phyloP scores from a whole-genome alignment of 208 protist genomes.

The Acanthamoeba lenticulata region DNA sequence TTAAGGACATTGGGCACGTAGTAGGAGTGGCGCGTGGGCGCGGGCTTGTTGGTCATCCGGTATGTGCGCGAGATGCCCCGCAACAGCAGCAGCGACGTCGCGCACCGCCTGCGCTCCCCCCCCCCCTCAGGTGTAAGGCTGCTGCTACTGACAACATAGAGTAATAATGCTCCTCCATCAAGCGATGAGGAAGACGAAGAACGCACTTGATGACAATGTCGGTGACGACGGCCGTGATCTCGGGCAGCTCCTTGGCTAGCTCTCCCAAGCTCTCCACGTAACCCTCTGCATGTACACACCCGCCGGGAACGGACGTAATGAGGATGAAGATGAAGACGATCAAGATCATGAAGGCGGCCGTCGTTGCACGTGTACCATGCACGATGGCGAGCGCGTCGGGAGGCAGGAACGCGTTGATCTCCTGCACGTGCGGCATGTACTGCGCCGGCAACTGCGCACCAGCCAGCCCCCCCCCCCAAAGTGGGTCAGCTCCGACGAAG shows the following conservation, averaged over 20 bases:
- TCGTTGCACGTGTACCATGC: background rate
- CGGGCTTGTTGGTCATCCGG: conserved; percentile 59
- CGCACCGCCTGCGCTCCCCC: background rate
- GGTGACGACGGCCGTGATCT: background rate
- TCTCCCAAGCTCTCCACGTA: conserved; percentile 7
- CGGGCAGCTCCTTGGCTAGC: background rate
- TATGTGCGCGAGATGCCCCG: conserved; percentile 56
- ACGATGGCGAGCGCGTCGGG: background rate
- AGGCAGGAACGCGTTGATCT: background rate
- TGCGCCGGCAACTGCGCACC: background rate
- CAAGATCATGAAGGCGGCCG: background rate
- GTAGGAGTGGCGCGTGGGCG: conserved; percentile 55
- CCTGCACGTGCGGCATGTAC: background rate
- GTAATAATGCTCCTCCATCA: background rate
- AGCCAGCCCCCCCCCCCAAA: too few species aligned
- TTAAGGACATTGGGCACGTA: conserved; percentile 58
- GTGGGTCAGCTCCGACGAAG: background rate
- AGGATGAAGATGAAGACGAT: background rate
- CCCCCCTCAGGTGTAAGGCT: too few species aligned
- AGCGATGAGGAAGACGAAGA: background rate
- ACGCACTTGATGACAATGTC: background rate
- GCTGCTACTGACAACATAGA: too few species aligned
- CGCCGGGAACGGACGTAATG: background rate
- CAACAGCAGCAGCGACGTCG: background rate
- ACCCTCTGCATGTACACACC: conserved; percentile 62